Evolutionary conservation across 1,284 basidiomycete genomes (phyloP).

Genomic region (Ceratobasidium sp.): DNA sequence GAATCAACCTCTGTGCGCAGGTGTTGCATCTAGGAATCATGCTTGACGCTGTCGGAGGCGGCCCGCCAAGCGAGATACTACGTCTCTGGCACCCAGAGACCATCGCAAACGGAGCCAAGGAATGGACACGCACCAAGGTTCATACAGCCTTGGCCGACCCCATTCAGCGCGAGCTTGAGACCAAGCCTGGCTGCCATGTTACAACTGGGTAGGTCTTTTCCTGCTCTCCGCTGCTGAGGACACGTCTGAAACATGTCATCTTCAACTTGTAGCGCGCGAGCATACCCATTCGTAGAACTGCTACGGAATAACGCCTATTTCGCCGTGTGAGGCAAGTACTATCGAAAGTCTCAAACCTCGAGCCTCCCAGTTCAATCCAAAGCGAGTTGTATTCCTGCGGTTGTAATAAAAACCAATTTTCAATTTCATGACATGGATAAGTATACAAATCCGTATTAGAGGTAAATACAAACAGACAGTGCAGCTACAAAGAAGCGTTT

Average conservation of each 20-base stretch:
- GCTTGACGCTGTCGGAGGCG: constrained; percentile 36
- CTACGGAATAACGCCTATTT: constrained; percentile 27
- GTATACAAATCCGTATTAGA: neutral
- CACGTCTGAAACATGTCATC: neutral
- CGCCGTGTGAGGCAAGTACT: neutral
- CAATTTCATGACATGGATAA: neutral
- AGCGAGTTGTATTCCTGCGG: neutral
- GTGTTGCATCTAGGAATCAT: constrained; percentile 28
- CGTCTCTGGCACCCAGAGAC: constrained; percentile 41
- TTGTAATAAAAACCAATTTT: neutral
- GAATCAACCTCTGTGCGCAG: constrained; percentile 32
- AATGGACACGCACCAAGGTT: constrained; percentile 21
- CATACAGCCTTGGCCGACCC: constrained; percentile 4
- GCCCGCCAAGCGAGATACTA: constrained; percentile 27
- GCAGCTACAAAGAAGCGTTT: neutral
- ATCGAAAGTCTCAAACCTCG: neutral
- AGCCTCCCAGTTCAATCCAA: neutral
- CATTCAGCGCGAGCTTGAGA: constrained; percentile 16
- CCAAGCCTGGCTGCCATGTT: constrained; percentile 28
- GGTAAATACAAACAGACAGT: neutral
- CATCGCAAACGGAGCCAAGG: constrained; percentile 28
- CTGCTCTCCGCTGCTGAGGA: neutral
- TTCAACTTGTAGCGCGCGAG: constrained; percentile 13
- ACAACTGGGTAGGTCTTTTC: constrained; percentile 9
- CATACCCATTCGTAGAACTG: constrained; percentile 18